Evolutionary conservation across 2,329 filamentous ascomycete genomes (phyloP).

Genomic region (Cytospora leucostoma): DNA sequence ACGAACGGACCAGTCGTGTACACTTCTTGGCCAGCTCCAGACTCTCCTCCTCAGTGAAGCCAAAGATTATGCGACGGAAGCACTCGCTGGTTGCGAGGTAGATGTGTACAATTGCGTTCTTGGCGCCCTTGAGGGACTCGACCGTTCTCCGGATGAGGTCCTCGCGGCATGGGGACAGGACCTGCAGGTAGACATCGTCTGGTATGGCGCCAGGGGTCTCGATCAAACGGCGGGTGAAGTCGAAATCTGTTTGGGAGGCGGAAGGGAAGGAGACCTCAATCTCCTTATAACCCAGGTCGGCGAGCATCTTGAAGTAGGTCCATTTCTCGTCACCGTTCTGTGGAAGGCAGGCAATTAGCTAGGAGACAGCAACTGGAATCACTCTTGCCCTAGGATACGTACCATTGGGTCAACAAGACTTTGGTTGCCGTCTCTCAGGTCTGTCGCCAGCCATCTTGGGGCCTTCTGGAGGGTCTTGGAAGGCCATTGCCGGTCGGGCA

Average conservation of each 20-base stretch:
- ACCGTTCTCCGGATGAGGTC: constrained; percentile 90
- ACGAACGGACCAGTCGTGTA: constrained; percentile 79
- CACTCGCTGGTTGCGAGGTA: constrained; percentile 96
- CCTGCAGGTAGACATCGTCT: constrained; percentile 89
- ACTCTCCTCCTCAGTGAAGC: constrained; percentile 79
- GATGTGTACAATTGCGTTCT: constrained; percentile 92
- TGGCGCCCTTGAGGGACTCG: constrained; percentile 82
- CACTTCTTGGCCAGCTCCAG: constrained; percentile 82
- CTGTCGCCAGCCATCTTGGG: constrained; percentile 87
- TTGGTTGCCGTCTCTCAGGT: constrained; percentile 92
- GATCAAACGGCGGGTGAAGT: constrained; percentile 86
- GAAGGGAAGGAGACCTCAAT: constrained; percentile 97
- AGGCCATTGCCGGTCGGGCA: constrained; percentile 80
- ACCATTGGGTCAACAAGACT: constrained; percentile 92
- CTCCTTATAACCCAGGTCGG: constrained; percentile 92
- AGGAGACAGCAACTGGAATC: constrained; percentile 1
- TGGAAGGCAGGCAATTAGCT: not conserved
- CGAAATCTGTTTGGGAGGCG: constrained; percentile 91
- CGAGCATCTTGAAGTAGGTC: constrained; percentile 92
- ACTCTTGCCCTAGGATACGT: constrained; percentile 36
- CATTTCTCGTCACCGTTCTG: constrained; percentile 94
- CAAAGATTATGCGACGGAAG: constrained; percentile 89
- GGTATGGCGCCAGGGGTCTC: constrained; percentile 81
- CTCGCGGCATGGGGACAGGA: constrained; percentile 86
- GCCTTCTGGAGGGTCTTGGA: constrained; percentile 79